Evolutionary conservation across 2,329 filamentous ascomycete species (phyloP).

Genomic region (Shiraia bambusicola): DNA sequence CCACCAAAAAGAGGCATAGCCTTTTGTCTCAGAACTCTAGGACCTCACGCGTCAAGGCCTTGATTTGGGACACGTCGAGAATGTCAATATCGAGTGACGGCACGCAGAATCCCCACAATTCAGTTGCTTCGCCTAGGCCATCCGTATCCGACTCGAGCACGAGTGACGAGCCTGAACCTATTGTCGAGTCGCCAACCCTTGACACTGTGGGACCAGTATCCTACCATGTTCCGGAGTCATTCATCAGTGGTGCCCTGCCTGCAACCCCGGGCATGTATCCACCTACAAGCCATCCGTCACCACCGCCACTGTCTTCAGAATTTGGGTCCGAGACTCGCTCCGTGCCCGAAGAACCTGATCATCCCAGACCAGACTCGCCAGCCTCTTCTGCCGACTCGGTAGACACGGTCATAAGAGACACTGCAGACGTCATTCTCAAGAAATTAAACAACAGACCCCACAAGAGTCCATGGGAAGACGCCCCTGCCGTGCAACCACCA

Average conservation of each 20-base stretch:
- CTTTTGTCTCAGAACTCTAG: conserved; percentile 18
- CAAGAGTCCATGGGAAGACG: conserved; percentile 18
- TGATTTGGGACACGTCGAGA: conserved; percentile 18
- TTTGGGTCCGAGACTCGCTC: conserved; percentile 8
- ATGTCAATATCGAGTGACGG: conserved; percentile 27
- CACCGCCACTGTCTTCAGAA: conserved; percentile 6
- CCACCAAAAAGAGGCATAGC: conserved; percentile 18
- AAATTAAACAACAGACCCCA: conserved; percentile 27
- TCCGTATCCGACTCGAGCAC: conserved; percentile 14
- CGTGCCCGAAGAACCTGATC: conserved; percentile 9
- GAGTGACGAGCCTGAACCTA: conserved; percentile 7
- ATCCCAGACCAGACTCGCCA: conserved; percentile 20
- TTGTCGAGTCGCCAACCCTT: conserved; percentile 21
- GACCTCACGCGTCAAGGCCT: conserved; percentile 9
- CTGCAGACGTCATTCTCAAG: conserved; percentile 31
- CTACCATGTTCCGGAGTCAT: conserved; percentile 30
- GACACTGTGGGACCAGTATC: conserved; percentile 28
- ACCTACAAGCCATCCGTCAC: conserved; percentile 4
- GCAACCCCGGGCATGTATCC: conserved; percentile 2
- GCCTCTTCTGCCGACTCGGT: conserved; percentile 23
- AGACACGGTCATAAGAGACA: conserved; percentile 26
- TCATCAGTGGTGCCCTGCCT: conserved; percentile 17
- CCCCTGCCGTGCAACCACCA: conserved; percentile 12
- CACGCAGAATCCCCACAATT: conserved; percentile 34
- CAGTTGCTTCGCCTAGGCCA: conserved; percentile 25